Evolutionary conservation across 306 rosid species (phyloP).

Genomic region (Dicorynia guianensis): DNA sequence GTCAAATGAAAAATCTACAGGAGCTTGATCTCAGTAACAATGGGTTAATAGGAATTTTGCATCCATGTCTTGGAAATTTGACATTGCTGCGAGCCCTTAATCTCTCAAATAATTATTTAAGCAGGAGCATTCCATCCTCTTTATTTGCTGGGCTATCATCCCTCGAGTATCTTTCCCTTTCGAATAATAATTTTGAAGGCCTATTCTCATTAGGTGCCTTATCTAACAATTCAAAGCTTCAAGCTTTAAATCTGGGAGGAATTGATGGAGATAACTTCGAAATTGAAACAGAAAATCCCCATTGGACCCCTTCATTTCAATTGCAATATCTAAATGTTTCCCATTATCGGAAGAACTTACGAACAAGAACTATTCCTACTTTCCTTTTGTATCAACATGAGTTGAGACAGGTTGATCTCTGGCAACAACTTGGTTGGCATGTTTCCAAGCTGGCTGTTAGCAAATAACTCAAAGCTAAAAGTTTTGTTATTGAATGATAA

Average conservation of each 20-base stretch:
- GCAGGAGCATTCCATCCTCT: neutral
- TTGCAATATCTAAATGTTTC: neutral
- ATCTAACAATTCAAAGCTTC: constrained; percentile 5
- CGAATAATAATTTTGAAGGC: too few relatives aligned
- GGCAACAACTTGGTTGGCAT: constrained; percentile 26
- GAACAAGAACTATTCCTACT: constrained; percentile 1
- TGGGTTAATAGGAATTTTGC: neutral
- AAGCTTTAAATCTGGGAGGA: neutral
- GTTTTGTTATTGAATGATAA: neutral
- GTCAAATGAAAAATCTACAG: neutral
- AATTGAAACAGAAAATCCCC: constrained; percentile 23
- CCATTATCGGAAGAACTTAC: neutral
- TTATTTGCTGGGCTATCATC: neutral
- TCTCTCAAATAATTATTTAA: neutral
- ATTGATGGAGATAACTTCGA: neutral
- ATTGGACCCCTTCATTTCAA: constrained; percentile 31
- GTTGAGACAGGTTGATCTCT: constrained; percentile 4
- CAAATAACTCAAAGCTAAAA: constrained; percentile 31
- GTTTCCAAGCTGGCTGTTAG: constrained; percentile 38
- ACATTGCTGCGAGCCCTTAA: neutral
- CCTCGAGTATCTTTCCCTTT: neutral
- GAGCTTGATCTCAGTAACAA: neutral
- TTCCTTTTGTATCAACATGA: constrained; percentile 20
- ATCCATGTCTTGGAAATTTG: neutral
- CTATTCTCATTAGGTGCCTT: neutral